Evolutionary conservation across 768 basidiomycete species (phyloP).

Genomic region (Fomitopsis pulvina): DNA sequence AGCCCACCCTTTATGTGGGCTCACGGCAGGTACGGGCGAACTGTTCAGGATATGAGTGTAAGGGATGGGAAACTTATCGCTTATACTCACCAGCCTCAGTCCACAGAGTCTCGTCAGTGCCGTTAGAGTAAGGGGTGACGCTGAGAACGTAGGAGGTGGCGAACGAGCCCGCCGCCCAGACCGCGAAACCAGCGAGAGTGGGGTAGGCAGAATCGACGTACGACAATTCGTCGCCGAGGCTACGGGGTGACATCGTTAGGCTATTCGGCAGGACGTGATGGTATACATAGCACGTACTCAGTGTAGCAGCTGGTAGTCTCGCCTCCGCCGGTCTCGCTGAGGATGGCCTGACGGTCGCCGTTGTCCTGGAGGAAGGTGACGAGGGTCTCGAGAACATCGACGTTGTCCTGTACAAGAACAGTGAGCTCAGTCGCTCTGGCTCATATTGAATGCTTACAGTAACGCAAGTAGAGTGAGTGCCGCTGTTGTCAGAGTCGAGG

Average conservation of each 20-base stretch:
- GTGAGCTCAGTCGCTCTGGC: neutral
- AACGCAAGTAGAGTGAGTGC: constrained; percentile 30
- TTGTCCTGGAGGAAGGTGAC: constrained; percentile 35
- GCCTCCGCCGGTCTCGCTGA: constrained; percentile 40
- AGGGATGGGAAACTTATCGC: neutral
- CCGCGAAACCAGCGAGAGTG: constrained; percentile 41
- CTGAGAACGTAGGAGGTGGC: constrained; percentile 42
- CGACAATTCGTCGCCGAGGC: constrained; percentile 34
- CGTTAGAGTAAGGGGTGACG: constrained; percentile 34
- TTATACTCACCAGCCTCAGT: constrained; percentile 4
- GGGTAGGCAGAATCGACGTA: constrained; percentile 35
- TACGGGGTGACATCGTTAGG: constrained; percentile 6
- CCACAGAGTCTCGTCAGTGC: constrained; percentile 34
- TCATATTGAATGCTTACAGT: constrained; percentile 15
- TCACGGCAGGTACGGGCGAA: constrained; percentile 2
- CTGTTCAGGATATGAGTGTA: neutral
- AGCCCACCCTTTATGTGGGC: too few species aligned
- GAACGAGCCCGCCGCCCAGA: constrained; percentile 50
- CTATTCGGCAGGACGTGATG: constrained; percentile 11
- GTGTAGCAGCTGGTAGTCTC: constrained; percentile 31
- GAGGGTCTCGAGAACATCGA: constrained; percentile 35
- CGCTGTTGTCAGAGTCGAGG: constrained; percentile 38
- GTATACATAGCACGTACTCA: constrained; percentile 20
- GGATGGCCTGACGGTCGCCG: constrained; percentile 35
- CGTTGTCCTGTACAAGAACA: constrained; percentile 32